A percentile compares a stretch with the other conserved stretches of the same genome.
Conservation (phyloP, 2,329 filamentous ascomycete genomes). For the Teratosphaeria viscida region DNA sequence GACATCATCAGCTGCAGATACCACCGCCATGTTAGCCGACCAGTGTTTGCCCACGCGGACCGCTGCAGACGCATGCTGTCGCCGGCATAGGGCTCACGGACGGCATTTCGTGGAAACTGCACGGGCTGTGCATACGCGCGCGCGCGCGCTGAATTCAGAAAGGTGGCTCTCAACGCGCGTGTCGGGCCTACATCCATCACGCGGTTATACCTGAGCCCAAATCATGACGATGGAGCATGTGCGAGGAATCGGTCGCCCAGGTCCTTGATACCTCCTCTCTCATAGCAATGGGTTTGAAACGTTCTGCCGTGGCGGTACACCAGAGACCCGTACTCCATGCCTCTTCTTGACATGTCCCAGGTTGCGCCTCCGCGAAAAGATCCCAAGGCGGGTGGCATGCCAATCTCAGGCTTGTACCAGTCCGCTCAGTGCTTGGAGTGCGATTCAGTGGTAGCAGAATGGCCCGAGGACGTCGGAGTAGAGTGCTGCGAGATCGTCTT, state of each 20-base stretch:
- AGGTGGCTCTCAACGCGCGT: too few species aligned
- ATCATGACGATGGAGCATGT: too few species aligned
- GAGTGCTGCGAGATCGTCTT: slow-evolving; percentile 15
- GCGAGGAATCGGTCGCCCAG: too few species aligned
- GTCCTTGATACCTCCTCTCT: too few species aligned
- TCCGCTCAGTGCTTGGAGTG: background rate
- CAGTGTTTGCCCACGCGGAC: background rate
- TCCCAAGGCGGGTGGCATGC: background rate
- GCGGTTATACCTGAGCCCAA: too few species aligned
- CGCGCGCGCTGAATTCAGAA: background rate
- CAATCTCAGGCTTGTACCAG: background rate
- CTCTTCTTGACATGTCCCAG: background rate
- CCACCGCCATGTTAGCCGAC: background rate
- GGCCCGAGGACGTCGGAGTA: background rate
- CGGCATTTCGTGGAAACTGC: background rate
- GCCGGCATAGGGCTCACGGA: too few species aligned
- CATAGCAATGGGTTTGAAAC: too few species aligned
- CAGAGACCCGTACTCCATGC: background rate
- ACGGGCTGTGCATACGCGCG: background rate
- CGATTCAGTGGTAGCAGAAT: background rate
- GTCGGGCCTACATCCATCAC: too few species aligned
- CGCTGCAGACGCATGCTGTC: background rate
- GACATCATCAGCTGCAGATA: background rate
- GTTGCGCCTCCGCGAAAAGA: background rate
- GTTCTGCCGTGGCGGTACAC: background rate